These are phyloP conservation scores for Mucor lusitanicus DNA, from an alignment of 371 early-diverging fungal species.

Conservation along the genomic window DNA sequence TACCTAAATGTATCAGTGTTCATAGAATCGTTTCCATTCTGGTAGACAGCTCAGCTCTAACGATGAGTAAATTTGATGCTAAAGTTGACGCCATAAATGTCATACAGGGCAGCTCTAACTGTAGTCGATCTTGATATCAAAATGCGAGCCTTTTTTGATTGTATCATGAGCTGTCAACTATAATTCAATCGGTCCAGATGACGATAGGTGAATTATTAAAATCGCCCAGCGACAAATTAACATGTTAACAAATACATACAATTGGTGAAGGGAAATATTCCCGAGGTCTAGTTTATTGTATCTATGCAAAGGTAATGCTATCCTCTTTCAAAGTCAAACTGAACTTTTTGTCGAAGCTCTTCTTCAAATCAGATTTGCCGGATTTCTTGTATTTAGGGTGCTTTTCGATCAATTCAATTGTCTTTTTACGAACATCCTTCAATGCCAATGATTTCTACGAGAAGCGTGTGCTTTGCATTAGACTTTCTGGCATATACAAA, in stretches of 20 bases:
- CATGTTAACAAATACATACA: conserved; percentile 4
- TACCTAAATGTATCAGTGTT: too few species aligned
- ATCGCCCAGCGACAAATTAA: not conserved
- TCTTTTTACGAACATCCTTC: conserved; percentile 41
- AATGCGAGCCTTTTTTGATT: not conserved
- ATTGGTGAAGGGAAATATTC: not conserved
- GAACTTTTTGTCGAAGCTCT: conserved; percentile 27
- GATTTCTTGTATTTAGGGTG: conserved; percentile 33
- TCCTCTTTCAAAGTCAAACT: conserved; percentile 19
- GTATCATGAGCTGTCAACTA: not conserved
- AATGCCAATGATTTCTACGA: conserved; percentile 29
- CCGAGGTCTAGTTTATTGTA: not conserved
- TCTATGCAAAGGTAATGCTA: conserved; percentile 26
- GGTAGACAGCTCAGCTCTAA: too few species aligned
- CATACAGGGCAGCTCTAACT: not conserved
- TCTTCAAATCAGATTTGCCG: conserved; percentile 24
- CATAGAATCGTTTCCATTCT: too few species aligned
- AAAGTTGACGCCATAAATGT: too few species aligned
- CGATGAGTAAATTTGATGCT: too few species aligned
- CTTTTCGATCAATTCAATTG: conserved; percentile 30
- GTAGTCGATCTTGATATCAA: not conserved
- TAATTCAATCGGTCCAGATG: conserved; percentile 9
- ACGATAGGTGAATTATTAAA: conserved; percentile 13
- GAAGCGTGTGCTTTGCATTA: not conserved
- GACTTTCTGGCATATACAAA: not conserved